Percentiles rank a stretch among this genome's conserved stretches.
Evolutionary conservation across 148 eudicot genomes (phyloP).

Genomic region (Simmondsia chinensis): DNA sequence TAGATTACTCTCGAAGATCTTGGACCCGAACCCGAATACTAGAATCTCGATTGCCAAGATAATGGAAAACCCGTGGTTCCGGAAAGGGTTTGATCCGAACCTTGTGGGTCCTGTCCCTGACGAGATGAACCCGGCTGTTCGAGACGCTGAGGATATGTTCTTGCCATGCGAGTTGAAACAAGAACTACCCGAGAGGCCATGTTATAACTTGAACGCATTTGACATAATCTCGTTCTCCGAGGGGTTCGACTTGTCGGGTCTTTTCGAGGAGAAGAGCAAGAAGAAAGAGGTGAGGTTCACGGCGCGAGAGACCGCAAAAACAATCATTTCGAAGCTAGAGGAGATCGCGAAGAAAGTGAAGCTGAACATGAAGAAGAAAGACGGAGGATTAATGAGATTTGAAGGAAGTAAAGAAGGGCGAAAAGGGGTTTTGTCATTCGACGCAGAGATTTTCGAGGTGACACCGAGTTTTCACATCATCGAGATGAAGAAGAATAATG

Average conservation of each 20-base stretch:
- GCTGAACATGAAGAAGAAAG: constrained; percentile 37
- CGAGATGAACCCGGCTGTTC: background rate
- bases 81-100: constrained; percentile 20
- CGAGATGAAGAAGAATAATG: constrained; percentile 38
- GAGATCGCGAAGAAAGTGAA: constrained; percentile 29
- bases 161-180: constrained; percentile 8
- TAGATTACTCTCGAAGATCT: constrained; percentile 24
- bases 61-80: constrained; percentile 39
- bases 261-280: constrained; percentile 33
- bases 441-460: constrained; percentile 43
- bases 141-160: background rate
- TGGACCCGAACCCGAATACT: constrained; percentile 35
- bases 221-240: constrained; percentile 40
- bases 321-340: constrained; percentile 31
- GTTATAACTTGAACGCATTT: constrained; percentile 38
- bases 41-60: constrained; percentile 34
- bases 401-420: constrained; percentile 33
- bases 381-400: constrained; percentile 31
- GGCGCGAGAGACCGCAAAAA: constrained; percentile 26
- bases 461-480: constrained; percentile 44
- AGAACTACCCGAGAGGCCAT: constrained; percentile 12
- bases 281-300: constrained; percentile 33
- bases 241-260: constrained; percentile 41
- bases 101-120: constrained; percentile 3
- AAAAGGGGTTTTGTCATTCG: constrained; percentile 28